Percentiles rank a stretch among this genome's conserved stretches.
phyloP scores from a whole-genome alignment of 2,329 filamentous ascomycete genomes.

The Diaporthe caulivora region DNA sequence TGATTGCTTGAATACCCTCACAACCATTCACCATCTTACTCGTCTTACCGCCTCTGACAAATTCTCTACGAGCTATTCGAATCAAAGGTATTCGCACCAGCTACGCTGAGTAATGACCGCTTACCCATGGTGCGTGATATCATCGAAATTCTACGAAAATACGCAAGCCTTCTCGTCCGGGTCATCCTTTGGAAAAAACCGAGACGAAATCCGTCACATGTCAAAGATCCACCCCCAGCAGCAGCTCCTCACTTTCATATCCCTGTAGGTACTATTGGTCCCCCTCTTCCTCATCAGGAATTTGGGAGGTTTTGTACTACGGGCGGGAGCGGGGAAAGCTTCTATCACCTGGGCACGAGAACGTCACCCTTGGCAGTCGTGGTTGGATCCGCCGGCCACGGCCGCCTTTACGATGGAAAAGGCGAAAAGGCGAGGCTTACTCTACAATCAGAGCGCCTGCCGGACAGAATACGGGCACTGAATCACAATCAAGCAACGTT shows the following conservation, averaged over 20 bases:
- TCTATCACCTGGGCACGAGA: background rate
- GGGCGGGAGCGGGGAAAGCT: background rate
- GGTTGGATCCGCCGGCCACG: slow-evolving; percentile 10
- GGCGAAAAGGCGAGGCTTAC: no score
- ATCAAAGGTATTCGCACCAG: background rate
- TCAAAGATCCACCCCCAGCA: background rate
- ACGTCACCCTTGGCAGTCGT: background rate
- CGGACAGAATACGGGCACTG: no score
- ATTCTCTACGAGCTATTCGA: background rate
- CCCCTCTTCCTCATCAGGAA: background rate
- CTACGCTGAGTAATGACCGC: background rate
- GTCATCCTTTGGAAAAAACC: background rate
- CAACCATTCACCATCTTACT: background rate
- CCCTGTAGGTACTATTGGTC: background rate
- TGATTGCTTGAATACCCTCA: no score
- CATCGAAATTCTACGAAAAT: background rate
- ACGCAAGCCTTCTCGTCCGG: slow-evolving; percentile 2
- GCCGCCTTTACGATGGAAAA: background rate
- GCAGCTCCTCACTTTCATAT: background rate
- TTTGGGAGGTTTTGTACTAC: background rate
- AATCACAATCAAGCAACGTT: no score
- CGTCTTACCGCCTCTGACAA: background rate
- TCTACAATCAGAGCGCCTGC: no score
- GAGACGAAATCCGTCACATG: slow-evolving; percentile 1
- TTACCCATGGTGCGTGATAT: background rate